Evolutionary conservation across 108 stramenopile species (phyloP).

Genomic region (Discostella stelligeroides): DNA sequence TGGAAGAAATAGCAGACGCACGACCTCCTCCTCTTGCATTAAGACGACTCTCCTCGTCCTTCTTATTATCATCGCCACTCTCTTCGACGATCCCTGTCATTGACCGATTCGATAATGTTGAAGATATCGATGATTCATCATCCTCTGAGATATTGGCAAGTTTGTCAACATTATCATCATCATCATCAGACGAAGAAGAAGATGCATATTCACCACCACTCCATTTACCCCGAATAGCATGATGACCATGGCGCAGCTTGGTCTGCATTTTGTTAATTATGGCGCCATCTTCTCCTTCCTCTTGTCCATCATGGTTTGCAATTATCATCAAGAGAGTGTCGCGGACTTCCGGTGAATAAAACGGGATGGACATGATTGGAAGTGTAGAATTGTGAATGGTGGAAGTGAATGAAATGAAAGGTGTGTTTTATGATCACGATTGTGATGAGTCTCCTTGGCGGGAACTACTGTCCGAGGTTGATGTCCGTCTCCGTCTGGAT

Average conservation of each 20-base stretch:
- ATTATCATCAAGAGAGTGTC: conserved; percentile 17
- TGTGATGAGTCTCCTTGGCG: no score
- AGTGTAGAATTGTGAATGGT: no score
- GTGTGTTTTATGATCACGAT: no score
- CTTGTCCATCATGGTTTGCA: not conserved
- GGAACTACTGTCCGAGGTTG: no score
- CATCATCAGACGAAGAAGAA: conserved; percentile 14
- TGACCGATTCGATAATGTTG: not conserved
- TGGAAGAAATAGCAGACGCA: no score
- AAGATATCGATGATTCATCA: conserved; percentile 10
- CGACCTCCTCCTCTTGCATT: not conserved
- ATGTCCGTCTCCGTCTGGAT: no score
- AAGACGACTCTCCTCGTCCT: no score
- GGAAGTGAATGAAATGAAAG: no score
- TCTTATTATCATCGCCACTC: not conserved
- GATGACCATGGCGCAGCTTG: no score
- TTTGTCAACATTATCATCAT: conserved; percentile 13
- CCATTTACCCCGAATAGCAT: conserved; percentile 13
- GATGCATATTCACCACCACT: not conserved
- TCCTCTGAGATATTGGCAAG: not conserved
- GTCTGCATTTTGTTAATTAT: no score
- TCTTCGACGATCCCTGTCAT: conserved; percentile 3
- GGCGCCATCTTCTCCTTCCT: not conserved
- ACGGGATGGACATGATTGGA: no score
- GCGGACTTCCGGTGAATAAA: conserved; percentile 20